These are phyloP conservation scores for Polychytrium aggregatum DNA, from an alignment of 192 early-diverging fungal species.

Conservation along the genomic window DNA sequence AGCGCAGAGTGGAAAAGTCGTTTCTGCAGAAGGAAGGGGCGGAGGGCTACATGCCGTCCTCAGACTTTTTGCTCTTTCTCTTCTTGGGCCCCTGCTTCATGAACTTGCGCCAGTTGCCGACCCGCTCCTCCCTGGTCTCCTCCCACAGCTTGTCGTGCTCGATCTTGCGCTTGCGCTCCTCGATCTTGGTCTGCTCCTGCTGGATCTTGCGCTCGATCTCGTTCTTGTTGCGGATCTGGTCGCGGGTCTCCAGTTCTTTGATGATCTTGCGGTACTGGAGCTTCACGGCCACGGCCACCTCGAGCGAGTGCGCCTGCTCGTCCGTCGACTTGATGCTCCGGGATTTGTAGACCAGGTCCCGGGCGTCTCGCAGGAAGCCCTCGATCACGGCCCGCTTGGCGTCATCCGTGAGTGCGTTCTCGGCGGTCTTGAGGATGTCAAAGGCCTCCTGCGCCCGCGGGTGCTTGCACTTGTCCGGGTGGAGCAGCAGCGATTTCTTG, in stretches of 20 bases:
- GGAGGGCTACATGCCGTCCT: too few relatives aligned
- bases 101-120: slow-evolving; percentile 37
- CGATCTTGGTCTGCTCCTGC: slow-evolving; percentile 26
- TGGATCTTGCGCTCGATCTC: slow-evolving; percentile 19
- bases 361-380: slow-evolving; percentile 26
- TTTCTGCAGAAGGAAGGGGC: too few relatives aligned
- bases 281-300: not conserved
- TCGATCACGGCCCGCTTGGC: slow-evolving; percentile 25
- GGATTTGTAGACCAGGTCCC: slow-evolving; percentile 18
- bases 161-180: slow-evolving; percentile 28
- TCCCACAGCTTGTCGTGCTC: slow-evolving; percentile 40
- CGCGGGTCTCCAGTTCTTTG: slow-evolving; percentile 16
- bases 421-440: slow-evolving; percentile 43
- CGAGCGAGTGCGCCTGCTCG: not conserved
- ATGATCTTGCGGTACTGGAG: slow-evolving; percentile 13
- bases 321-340: slow-evolving; percentile 5
- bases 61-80: slow-evolving; percentile 32
- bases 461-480: slow-evolving; percentile 48
- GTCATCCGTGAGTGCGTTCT: slow-evolving; percentile 29
- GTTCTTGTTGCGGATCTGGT: slow-evolving; percentile 28
- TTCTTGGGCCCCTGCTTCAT: slow-evolving; percentile 26
- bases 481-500: slow-evolving; percentile 39
- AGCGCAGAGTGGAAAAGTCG: too few relatives aligned
- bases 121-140: slow-evolving; percentile 30
- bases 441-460: slow-evolving; percentile 36